A percentile compares a stretch with the other conserved stretches of the same genome.
Evolutionary conservation across 2,329 filamentous ascomycete genomes (phyloP).

Genomic region (Calonectria fujianensis): DNA sequence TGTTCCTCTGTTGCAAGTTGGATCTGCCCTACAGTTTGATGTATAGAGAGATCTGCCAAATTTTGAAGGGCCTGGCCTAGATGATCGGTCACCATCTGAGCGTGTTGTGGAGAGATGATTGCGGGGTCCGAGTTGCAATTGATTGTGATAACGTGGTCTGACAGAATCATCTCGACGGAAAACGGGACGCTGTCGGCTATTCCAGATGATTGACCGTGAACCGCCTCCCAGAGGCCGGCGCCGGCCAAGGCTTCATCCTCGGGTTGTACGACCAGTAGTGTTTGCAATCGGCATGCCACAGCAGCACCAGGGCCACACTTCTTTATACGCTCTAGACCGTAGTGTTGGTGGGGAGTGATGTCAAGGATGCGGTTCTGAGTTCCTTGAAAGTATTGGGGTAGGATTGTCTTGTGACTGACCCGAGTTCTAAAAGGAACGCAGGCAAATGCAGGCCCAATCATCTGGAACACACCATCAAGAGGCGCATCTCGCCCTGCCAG

Average conservation of each 20-base stretch:
- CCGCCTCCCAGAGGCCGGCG: not conserved
- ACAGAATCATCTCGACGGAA: not conserved
- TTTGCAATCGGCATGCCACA: not conserved
- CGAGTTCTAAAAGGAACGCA: not conserved
- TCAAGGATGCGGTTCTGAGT: not conserved
- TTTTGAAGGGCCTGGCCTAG: not conserved
- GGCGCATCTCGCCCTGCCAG: not conserved
- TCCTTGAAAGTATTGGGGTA: not conserved
- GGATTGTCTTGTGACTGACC: not conserved
- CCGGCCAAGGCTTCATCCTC: not conserved
- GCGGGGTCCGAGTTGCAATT: conserved; percentile 2
- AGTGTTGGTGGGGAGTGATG: not conserved
- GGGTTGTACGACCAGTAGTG: not conserved
- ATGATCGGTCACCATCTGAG: not conserved
- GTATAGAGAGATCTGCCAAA: not conserved
- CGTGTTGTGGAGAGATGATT: not conserved
- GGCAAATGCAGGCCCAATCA: not conserved
- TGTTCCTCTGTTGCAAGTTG: not conserved
- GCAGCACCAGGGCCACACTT: conserved; percentile 1
- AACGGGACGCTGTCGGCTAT: conserved; percentile 2
- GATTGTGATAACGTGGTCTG: not conserved
- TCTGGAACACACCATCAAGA: not conserved
- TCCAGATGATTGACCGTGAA: not conserved
- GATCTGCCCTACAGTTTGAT: not conserved
- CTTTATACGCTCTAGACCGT: not conserved